Evolutionary conservation across 2,329 filamentous ascomycete species (phyloP).

Genomic region (Erysiphe pulchra): DNA sequence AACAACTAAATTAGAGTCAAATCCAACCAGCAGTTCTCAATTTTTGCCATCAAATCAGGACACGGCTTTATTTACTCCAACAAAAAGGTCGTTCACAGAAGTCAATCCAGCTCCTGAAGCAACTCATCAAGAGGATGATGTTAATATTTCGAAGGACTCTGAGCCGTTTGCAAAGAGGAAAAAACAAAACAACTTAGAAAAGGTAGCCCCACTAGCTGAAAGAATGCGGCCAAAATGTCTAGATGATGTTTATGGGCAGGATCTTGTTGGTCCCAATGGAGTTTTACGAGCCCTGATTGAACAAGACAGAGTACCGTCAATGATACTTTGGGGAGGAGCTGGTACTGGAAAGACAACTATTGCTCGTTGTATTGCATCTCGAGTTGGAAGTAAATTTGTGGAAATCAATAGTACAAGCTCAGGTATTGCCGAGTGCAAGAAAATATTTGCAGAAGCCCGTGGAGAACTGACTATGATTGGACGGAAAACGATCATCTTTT

Average conservation of each 20-base stretch:
- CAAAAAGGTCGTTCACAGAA: conserved; percentile 13
- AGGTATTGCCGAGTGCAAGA: conserved; percentile 77
- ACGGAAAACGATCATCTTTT: conserved; percentile 84
- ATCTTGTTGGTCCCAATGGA: conserved; percentile 65
- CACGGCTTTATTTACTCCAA: conserved; percentile 4
- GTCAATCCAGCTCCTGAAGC: conserved; percentile 1
- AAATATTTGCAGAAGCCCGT: conserved; percentile 63
- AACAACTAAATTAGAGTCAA: conserved; percentile 11
- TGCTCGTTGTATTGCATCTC: conserved; percentile 64
- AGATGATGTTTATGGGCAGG: conserved; percentile 75
- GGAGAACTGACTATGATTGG: conserved; percentile 61
- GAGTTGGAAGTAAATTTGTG: conserved; percentile 64
- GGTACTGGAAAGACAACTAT: conserved; percentile 82
- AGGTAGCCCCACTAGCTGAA: conserved; percentile 67
- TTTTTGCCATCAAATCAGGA: conserved; percentile 13
- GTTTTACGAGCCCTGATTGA: conserved; percentile 71
- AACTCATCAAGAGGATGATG: conserved; percentile 3
- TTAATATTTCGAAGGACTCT: conserved; percentile 1
- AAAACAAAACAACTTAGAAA: conserved; percentile 28
- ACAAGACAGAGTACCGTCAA: conserved; percentile 62
- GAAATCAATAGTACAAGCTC: conserved; percentile 87
- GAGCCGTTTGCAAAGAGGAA: conserved; percentile 36
- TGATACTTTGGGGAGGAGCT: conserved; percentile 77
- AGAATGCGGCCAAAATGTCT: conserved; percentile 70
- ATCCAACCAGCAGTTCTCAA: conserved; percentile 12